These are phyloP conservation scores for Pulicaria dysenterica DNA, from an alignment of 129 eudicot species.

Conservation along the genomic window DNA sequence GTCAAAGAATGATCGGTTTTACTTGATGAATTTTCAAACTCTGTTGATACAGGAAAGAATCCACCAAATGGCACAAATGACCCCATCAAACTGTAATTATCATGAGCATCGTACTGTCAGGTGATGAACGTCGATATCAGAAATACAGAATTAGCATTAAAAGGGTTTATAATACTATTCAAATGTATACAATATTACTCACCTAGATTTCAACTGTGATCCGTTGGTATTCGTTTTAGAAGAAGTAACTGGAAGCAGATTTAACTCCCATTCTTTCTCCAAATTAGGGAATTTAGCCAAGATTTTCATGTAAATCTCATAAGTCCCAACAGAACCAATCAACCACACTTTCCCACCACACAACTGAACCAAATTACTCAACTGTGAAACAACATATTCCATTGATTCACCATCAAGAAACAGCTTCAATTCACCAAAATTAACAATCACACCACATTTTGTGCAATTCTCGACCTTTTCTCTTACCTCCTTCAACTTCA, in stretches of 20 bases:
- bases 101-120: slow-evolving; percentile 62
- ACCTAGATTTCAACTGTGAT: slow-evolving; percentile 58
- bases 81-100: slow-evolving; percentile 87
- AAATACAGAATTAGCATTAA: slow-evolving; percentile 2
- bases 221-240: slow-evolving; percentile 44
- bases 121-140: slow-evolving; percentile 32
- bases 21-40: slow-evolving; percentile 38
- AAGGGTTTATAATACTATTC: background rate
- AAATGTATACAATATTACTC: slow-evolving; percentile 11
- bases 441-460: slow-evolving; percentile 56
- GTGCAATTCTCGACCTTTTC: slow-evolving; percentile 36
- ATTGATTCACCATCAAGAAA: slow-evolving; percentile 45
- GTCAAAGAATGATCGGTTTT: slow-evolving; percentile 31
- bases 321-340: slow-evolving; percentile 55
- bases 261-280: slow-evolving; percentile 78
- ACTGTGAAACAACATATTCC: slow-evolving; percentile 42
- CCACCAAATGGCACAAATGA: slow-evolving; percentile 99
- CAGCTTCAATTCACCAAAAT: slow-evolving; percentile 68
- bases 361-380: slow-evolving; percentile 48
- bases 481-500: slow-evolving; percentile 57
- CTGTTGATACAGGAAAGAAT: slow-evolving; percentile 68
- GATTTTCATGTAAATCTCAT: slow-evolving; percentile 53
- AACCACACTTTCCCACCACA: slow-evolving; percentile 58
- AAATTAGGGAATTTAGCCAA: slow-evolving; percentile 46
- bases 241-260: slow-evolving; percentile 60